Base-by-base conservation (phyloP, 2,329 filamentous ascomycete genomes). In the Dothistroma pini region DNA sequence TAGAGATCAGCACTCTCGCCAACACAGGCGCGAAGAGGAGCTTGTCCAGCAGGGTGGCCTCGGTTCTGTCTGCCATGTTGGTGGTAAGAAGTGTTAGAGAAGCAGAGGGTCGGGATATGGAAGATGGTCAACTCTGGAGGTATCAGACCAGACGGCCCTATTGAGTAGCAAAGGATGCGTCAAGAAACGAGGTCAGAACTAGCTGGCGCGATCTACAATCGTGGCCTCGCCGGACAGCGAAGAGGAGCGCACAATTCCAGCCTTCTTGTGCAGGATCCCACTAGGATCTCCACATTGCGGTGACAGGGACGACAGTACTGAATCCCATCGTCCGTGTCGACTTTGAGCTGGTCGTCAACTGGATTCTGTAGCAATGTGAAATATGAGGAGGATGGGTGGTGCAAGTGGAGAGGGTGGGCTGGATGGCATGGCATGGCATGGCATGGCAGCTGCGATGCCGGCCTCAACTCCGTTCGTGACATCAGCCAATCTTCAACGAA, bases 1-100 rank as follows among this genome's bases (percentile, higher is more conserved):
- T 73, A 10, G 74, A 57, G 34, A 49, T 66, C 48, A 74, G 64
- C 22, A 75, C 74, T 72, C 58, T 56, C n/a, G 38, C 56, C 8
- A 64, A 29, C 34, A 53, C 25, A 29, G 65, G 65, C 12, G 65
- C 44, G 14, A 67, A 29, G 16, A 59, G 16, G 35, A 67, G 58
- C 59, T 67, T 65, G 51, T 68, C 66, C 16, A 58, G 31, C 21
- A 63, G 41, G 2, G 52, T 63, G 7, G 59, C 49, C 41, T 63
- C 29, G 21, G 54, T 56, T n/a, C 50, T 53, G 19, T 57, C 51
- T 21, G 51, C 51, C 51, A 53, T 53, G 48, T 11, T 51, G 48
- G 22, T 49, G 22, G 48, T 12, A 11, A 31, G 21, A n/a, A 51
- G 25, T 25, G 29, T 12, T 14, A 51, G 22, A 51, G 25, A 21